Percentiles rank a stretch among this genome's conserved stretches.
These are phyloP conservation scores for Protomyces arabidopsidicola DNA, from an alignment of 1,139 yeast species.

Conservation along the genomic window DNA sequence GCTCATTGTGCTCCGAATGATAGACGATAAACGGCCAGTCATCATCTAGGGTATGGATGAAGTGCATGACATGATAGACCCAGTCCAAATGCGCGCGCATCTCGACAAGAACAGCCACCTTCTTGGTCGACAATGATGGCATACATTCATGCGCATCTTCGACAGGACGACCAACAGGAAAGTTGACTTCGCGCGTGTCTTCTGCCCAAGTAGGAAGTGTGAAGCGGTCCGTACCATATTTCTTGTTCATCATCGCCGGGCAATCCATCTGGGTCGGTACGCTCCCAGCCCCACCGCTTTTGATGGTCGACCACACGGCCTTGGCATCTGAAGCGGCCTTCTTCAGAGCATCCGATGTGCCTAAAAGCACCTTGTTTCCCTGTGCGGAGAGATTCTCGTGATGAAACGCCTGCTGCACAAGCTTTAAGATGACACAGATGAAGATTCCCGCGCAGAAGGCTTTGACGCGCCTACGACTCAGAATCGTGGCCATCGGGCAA, in stretches of 20 bases:
- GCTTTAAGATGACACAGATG: not conserved
- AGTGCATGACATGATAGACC: slow-evolving; percentile 9
- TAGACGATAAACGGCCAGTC: slow-evolving; percentile 22
- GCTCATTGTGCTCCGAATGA: slow-evolving; percentile 12
- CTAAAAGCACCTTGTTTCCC: too few species aligned
- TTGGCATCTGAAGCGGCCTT: too few species aligned
- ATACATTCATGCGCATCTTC: not conserved
- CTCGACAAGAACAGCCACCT: slow-evolving; percentile 14
- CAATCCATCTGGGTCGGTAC: not conserved
- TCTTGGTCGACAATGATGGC: not conserved
- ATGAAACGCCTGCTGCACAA: too few species aligned
- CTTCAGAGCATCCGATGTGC: too few species aligned
- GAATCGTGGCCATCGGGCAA: too few species aligned
- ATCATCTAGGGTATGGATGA: slow-evolving; percentile 3
- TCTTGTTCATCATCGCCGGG: not conserved
- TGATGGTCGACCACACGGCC: too few species aligned
- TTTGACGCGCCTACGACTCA: too few species aligned
- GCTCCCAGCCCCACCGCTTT: too few species aligned
- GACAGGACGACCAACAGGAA: not conserved
- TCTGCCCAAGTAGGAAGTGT: not conserved
- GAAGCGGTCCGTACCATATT: not conserved
- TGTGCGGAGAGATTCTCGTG: too few species aligned
- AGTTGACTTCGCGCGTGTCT: not conserved
- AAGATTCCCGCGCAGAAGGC: not conserved
- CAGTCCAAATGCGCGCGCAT: slow-evolving; percentile 1